Evolutionary conservation across 306 rosid genomes (phyloP).

Genomic region (Corylus heterophylla): DNA sequence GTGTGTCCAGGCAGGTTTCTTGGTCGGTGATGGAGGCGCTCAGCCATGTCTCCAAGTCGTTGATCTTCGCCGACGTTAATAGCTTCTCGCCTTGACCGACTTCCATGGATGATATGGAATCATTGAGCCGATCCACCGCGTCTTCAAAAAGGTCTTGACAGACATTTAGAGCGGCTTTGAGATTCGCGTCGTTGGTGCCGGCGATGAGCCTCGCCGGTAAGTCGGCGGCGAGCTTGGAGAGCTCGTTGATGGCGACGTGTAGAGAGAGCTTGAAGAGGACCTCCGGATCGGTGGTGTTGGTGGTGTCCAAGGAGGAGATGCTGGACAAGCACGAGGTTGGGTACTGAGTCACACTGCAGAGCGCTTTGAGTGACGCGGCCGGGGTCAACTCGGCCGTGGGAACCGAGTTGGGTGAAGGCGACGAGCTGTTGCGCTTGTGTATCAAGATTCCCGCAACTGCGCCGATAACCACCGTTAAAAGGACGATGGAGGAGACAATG

Average conservation of each 20-base stretch:
- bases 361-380: constrained; percentile 59
- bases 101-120: constrained; percentile 49
- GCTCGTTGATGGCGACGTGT: constrained; percentile 62
- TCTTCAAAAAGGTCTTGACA: constrained; percentile 57
- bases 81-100: constrained; percentile 23
- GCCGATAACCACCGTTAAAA: constrained; percentile 42
- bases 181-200: constrained; percentile 16
- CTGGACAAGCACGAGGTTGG: constrained; percentile 68
- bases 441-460: constrained; percentile 52
- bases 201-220: constrained; percentile 15
- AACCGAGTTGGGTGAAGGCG: constrained; percentile 30
- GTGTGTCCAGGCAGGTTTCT: constrained; percentile 77
- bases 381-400: constrained; percentile 55
- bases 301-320: constrained; percentile 45
- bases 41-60: constrained; percentile 66
- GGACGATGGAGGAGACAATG: constrained; percentile 44
- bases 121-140: constrained; percentile 62
- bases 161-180: constrained; percentile 33
- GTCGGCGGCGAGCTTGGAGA: constrained; percentile 40
- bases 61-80: constrained; percentile 35
- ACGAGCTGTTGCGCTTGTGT: constrained; percentile 46
- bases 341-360: constrained; percentile 71
- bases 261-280: constrained; percentile 76
- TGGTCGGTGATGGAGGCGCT: constrained; percentile 73
- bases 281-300: constrained; percentile 71